Base-by-base conservation (phyloP, 2,329 filamentous ascomycete genomes). In the Aspergillus sp. region DNA sequence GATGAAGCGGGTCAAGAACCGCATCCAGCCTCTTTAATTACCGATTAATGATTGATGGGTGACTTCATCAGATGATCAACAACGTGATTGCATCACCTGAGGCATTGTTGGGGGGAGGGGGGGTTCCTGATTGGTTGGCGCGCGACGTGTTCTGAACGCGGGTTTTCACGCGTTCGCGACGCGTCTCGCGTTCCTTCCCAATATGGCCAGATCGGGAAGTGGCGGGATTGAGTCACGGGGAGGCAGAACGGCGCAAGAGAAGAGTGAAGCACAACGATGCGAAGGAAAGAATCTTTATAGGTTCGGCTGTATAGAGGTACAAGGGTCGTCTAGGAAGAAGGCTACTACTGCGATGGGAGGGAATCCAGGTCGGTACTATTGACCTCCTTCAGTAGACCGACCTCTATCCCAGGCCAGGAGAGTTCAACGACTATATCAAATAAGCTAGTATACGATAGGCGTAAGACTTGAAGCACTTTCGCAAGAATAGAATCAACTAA, bases 61-160 rank as follows among this genome's bases (percentile, higher is more conserved):
- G 26, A 9, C 26, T 29, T 29, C 26, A 29, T 29, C 26, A 29
- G 26, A 29, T 29, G 26, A 29, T 29, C 26, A 29, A 9, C 26
- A 29, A 29, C 26, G 26, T 29, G 26, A 12, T 36, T 36, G 32
- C 32, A 36, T 36, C 32, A 36, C 32, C 32, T 36, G 32, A 36
- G 31, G 18, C 84, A 22, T 57, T 47, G 59, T 63, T 20, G 20
- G 20, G 20, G 20, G 20, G 20, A 2, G 20, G 20, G 20, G 20
- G 20, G n/a, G n/a, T n/a, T 20, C 20, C 20, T 20, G 20, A 20
- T 20, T 63, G 61, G 61, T 7, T 4, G 49, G 55, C 59, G 53
- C 59, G 59, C 31, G 24, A 42, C 49, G 52, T 45, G 52, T 55
- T 39, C 4, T 6, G 32, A 36, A 55, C 57, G 62, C 14, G 24